Percentiles rank a stretch among this genome's conserved stretches.
phyloP scores from a whole-genome alignment of 1,284 basidiomycete genomes.

The Rhodotorula sp. region DNA sequence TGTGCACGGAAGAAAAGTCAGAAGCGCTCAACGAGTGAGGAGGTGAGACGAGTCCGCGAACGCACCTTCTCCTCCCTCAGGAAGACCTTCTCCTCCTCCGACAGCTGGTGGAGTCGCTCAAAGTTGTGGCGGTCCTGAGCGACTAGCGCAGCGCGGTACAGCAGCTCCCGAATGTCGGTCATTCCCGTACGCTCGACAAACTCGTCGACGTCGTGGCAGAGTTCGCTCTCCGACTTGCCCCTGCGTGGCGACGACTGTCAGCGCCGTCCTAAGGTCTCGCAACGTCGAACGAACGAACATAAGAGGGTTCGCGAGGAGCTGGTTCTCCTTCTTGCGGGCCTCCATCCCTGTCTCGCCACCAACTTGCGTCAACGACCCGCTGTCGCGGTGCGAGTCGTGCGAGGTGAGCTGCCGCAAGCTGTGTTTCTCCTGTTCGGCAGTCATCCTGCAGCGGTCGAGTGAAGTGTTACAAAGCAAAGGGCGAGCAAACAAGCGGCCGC shows the following conservation, averaged over 20 bases:
- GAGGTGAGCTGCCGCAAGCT: no score
- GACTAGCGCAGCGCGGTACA: slow-evolving; percentile 27
- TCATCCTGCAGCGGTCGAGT: no score
- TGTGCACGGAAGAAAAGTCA: not conserved
- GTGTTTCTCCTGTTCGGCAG: no score
- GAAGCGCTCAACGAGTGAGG: no score
- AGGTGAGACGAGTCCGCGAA: not conserved
- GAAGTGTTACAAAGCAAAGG: no score
- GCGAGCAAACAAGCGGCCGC: no score
- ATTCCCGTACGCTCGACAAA: slow-evolving; percentile 8
- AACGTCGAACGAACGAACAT: not conserved
- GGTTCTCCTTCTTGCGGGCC: not conserved
- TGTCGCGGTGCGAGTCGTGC: no score
- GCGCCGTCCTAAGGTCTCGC: no score
- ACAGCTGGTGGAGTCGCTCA: slow-evolving; percentile 40
- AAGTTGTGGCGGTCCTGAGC: slow-evolving; percentile 37
- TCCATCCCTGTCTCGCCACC: no score
- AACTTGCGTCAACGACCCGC: no score
- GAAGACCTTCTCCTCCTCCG: slow-evolving; percentile 43
- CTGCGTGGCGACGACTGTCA: not conserved
- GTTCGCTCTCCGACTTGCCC: slow-evolving; percentile 11
- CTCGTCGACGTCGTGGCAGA: slow-evolving; percentile 20
- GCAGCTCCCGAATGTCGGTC: slow-evolving; percentile 13
- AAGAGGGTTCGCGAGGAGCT: slow-evolving; percentile 1
- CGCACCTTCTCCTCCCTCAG: slow-evolving; percentile 40